These are phyloP conservation scores for Yamagishiella unicocca DNA, from an alignment of 139 green algal species.

Conservation along the genomic window DNA sequence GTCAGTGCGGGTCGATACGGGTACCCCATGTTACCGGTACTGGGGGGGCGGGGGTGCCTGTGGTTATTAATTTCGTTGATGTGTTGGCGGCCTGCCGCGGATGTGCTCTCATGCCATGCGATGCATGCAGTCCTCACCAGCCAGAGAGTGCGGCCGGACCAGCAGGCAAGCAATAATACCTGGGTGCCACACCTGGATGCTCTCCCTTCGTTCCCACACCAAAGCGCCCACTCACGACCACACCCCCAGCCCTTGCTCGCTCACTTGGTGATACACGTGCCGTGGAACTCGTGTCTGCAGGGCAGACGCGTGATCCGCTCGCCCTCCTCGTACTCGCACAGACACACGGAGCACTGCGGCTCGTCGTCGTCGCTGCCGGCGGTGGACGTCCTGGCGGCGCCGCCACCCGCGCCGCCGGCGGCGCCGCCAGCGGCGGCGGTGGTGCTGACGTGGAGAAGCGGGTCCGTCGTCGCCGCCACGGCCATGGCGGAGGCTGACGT, in stretches of 20 bases:
- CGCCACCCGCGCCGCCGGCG: background rate
- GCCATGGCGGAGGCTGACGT: background rate
- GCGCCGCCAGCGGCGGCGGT: background rate
- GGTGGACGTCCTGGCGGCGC: background rate
- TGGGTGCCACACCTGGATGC: background rate
- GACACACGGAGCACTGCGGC: constrained; percentile 77
- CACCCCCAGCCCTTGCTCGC: constrained; percentile 28
- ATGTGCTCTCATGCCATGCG: no score
- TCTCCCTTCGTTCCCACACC: background rate
- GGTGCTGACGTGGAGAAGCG: background rate
- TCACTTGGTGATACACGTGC: constrained; percentile 77
- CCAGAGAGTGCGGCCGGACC: no score
- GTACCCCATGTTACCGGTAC: no score
- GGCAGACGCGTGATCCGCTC: constrained; percentile 77
- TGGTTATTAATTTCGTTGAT: background rate
- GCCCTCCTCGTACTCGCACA: constrained; percentile 79
- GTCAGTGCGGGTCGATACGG: no score
- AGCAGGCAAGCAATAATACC: background rate
- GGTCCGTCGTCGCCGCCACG: background rate
- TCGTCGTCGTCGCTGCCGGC: constrained; percentile 39
- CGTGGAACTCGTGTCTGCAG: constrained; percentile 62
- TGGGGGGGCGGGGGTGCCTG: background rate
- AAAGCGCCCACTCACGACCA: background rate
- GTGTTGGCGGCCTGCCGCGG: no score
- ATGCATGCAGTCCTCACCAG: no score